Evolutionary conservation across 352 stramenopile species (phyloP).

Genomic region (Phytophthora pini): DNA sequence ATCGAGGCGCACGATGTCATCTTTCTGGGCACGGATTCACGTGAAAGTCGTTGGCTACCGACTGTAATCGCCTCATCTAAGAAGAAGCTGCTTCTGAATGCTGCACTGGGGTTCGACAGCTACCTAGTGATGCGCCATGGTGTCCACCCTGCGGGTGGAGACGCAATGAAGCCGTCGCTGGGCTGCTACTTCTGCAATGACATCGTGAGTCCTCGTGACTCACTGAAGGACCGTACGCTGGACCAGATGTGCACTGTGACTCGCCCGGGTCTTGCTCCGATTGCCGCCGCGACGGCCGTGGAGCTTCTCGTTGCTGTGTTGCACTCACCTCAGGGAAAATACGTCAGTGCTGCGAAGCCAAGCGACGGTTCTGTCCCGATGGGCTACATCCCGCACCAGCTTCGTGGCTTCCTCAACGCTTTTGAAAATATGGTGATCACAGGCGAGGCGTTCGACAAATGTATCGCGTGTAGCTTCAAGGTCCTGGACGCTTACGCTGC

Average conservation of each 20-base stretch:
- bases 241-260: slow-evolving; percentile 99
- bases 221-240: slow-evolving; percentile 96
- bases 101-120: slow-evolving; percentile 94
- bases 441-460: slow-evolving; percentile 94
- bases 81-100: slow-evolving; percentile 90
- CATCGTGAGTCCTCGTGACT: slow-evolving; percentile 98
- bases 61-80: slow-evolving; percentile 95
- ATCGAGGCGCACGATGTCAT: slow-evolving; percentile 96
- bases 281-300: slow-evolving; percentile 93
- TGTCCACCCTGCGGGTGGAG: slow-evolving; percentile 28
- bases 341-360: slow-evolving; percentile 68
- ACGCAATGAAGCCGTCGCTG: slow-evolving; percentile 44
- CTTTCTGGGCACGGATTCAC: slow-evolving; percentile 98
- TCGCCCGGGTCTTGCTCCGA: slow-evolving; percentile 94
- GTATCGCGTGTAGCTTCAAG: slow-evolving; percentile 94
- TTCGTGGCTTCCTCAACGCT: slow-evolving; percentile 95
- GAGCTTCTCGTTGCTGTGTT: slow-evolving; percentile 97
- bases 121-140: slow-evolving; percentile 99
- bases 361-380: slow-evolving; percentile 63
- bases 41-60: slow-evolving; percentile 98
- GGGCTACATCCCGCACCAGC: slow-evolving; percentile 93
- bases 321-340: slow-evolving; percentile 89
- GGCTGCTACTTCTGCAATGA: slow-evolving; percentile 99
- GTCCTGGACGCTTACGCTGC: slow-evolving; percentile 90
- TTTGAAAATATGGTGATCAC: slow-evolving; percentile 88